Evolutionary conservation across 2,329 filamentous ascomycete genomes (phyloP).

Genomic region (Alternaria sp.): DNA sequence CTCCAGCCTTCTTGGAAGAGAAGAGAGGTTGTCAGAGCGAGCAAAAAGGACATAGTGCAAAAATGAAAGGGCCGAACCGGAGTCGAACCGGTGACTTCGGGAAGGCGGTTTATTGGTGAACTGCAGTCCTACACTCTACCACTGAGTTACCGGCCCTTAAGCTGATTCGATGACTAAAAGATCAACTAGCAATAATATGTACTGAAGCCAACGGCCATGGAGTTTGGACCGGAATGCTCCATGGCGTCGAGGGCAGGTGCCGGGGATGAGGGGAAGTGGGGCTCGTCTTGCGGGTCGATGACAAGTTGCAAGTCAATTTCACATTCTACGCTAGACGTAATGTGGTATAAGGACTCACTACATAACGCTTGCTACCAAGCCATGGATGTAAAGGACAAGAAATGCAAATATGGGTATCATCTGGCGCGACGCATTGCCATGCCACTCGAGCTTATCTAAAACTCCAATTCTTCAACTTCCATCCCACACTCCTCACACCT

Average conservation of each 20-base stretch:
- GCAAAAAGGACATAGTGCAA: no score
- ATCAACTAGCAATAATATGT: no score
- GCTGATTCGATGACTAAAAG: neutral
- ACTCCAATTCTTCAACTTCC: constrained; percentile 72
- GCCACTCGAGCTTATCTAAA: constrained; percentile 47
- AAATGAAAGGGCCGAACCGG: constrained; percentile 4
- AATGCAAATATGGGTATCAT: neutral
- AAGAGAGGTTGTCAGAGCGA: no score
- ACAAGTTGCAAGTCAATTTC: neutral
- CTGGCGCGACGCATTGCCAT: neutral
- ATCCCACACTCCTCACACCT: constrained; percentile 72
- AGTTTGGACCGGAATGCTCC: no score
- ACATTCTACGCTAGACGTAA: neutral
- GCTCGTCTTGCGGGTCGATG: neutral
- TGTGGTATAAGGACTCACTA: no score
- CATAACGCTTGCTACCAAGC: no score
- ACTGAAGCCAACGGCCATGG: rapidly evolving
- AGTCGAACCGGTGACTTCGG: constrained; percentile 11
- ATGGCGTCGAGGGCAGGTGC: neutral
- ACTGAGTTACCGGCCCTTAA: constrained; percentile 11
- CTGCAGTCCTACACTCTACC: constrained; percentile 14
- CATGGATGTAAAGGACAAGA: no score
- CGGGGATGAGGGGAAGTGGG: neutral
- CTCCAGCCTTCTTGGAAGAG: no score
- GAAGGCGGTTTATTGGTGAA: neutral